phyloP scores from a whole-genome alignment of 179 eudicot species.

The Camellia oleifera region DNA sequence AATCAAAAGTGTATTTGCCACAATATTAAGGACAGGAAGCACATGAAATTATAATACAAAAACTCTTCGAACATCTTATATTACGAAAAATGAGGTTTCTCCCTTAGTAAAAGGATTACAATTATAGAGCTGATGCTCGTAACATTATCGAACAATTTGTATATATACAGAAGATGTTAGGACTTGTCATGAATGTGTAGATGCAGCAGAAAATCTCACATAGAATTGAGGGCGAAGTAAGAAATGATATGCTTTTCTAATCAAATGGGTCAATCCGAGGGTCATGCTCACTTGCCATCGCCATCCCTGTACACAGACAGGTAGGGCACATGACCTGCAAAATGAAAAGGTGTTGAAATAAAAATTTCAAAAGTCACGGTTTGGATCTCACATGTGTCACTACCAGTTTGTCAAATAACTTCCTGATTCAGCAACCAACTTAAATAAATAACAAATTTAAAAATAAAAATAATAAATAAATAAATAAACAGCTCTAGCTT shows the following conservation, averaged over 20 bases:
- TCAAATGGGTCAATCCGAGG: conserved; percentile 93
- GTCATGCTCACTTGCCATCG: conserved; percentile 98
- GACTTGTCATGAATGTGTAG: background rate
- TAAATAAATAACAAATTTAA: background rate
- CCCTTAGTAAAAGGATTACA: background rate
- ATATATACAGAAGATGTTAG: conserved; percentile 6
- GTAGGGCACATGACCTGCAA: conserved; percentile 98
- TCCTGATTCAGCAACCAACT: background rate
- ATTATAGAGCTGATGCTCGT: background rate
- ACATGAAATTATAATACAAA: background rate
- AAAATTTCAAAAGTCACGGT: background rate
- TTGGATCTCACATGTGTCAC: background rate
- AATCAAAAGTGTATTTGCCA: background rate
- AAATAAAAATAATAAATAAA: background rate
- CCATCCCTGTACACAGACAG: conserved; percentile 98
- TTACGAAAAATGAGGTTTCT: background rate
- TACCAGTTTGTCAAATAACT: background rate
- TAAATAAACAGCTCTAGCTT: background rate
- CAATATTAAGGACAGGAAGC: background rate
- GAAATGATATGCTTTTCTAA: conserved; percentile 21
- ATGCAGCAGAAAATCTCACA: background rate
- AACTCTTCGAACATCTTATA: background rate
- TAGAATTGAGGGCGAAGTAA: background rate
- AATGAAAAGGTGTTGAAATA: background rate
- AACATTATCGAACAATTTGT: background rate